A percentile compares a stretch with the other conserved stretches of the same genome.
phyloP scores from a whole-genome alignment of 2,329 filamentous ascomycete species.

The Pseudohalonectria lignicola region DNA sequence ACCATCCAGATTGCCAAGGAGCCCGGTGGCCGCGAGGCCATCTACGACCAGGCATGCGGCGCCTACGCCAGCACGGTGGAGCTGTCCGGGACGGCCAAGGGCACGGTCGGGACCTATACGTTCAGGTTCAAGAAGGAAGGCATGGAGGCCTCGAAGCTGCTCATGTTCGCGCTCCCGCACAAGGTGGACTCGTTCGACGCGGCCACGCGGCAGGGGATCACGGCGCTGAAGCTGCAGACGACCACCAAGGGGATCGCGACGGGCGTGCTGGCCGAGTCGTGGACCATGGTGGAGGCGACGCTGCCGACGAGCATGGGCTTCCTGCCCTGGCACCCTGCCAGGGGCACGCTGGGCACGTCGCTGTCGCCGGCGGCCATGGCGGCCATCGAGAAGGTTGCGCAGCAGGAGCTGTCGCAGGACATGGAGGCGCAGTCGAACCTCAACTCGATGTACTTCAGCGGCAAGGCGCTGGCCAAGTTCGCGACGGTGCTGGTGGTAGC shows the following conservation, averaged over 20 bases:
- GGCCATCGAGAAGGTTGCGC: constrained; percentile 50
- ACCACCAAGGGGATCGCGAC: constrained; percentile 77
- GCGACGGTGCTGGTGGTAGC: constrained; percentile 56
- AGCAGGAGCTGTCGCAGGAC: constrained; percentile 65
- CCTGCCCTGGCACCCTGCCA: constrained; percentile 59
- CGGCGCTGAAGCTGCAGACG: constrained; percentile 55
- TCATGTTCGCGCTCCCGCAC: constrained; percentile 86
- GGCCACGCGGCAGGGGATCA: constrained; percentile 36
- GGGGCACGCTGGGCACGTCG: constrained; percentile 26
- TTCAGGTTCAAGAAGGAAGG: constrained; percentile 67
- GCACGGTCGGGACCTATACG: constrained; percentile 56
- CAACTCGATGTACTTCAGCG: constrained; percentile 87
- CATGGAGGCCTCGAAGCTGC: constrained; percentile 42
- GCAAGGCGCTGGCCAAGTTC: constrained; percentile 74
- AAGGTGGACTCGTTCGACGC: constrained; percentile 66
- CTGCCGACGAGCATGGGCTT: constrained; percentile 69
- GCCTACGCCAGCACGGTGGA: constrained; percentile 57
- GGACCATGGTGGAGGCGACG: constrained; percentile 67
- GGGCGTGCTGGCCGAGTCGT: constrained; percentile 59
- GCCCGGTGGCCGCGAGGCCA: constrained; percentile 43
- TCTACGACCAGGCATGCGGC: constrained; percentile 68
- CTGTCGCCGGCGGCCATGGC: constrained; percentile 44
- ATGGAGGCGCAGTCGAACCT: constrained; percentile 63
- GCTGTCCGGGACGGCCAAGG: constrained; percentile 52
- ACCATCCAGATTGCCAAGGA: constrained; percentile 77